Evolutionary conservation across 2,329 filamentous ascomycete species (phyloP).

Genomic region (Sclerotinia glacialis): DNA sequence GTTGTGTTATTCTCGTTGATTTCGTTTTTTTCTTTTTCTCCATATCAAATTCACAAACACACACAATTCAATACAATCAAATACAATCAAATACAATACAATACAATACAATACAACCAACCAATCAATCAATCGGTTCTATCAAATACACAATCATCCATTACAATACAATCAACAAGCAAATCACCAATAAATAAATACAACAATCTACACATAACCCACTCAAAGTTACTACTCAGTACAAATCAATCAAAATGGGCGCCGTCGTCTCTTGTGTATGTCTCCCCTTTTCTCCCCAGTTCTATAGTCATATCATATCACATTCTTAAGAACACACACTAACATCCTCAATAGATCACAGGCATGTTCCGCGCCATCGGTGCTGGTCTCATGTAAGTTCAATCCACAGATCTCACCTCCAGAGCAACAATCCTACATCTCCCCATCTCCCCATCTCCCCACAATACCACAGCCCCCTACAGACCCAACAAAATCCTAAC

Average conservation of each 20-base stretch:
- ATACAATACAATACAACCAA: background rate
- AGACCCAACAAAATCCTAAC: background rate
- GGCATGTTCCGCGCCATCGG: conserved; percentile 39
- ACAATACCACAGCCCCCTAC: too few relatives aligned
- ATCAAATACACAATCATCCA: background rate
- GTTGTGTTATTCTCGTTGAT: background rate
- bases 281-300: conserved; percentile 4
- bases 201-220: background rate
- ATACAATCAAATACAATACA: background rate
- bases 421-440: background rate
- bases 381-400: conserved; percentile 37
- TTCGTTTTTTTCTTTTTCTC: background rate
- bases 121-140: conserved; percentile 1
- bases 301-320: background rate
- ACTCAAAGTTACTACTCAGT: background rate
- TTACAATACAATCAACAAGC: too few relatives aligned
- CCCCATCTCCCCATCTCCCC: background rate
- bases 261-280: conserved; percentile 42
- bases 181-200: too few relatives aligned
- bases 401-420: background rate
- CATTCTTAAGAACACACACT: background rate
- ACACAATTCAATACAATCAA: conserved; percentile 1
- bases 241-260: conserved; percentile 37
- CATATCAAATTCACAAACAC: conserved; percentile 5
- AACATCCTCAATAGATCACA: conserved; percentile 33